These are phyloP conservation scores for Choanephora cucurbitarum DNA, from an alignment of 371 early-diverging fungal species.

Conservation along the genomic window DNA sequence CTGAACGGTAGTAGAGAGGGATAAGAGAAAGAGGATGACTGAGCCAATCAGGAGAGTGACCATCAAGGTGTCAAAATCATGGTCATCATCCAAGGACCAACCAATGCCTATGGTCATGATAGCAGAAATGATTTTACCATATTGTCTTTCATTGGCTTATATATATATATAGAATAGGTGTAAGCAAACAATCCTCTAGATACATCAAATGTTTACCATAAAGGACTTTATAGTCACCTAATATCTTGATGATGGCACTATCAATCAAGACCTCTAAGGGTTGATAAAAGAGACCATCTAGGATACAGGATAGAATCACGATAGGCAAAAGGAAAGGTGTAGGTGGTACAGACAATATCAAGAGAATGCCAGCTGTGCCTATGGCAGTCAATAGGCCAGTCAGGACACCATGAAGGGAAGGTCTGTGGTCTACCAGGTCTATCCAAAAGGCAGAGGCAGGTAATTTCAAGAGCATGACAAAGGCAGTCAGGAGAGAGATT, in stretches of 20 bases:
- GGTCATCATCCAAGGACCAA: slow-evolving; percentile 42
- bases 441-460: slow-evolving; percentile 35
- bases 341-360: slow-evolving; percentile 40
- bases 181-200: too few relatives aligned
- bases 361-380: slow-evolving; percentile 33
- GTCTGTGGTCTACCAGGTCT: slow-evolving; percentile 30
- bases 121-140: slow-evolving; percentile 36
- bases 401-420: slow-evolving; percentile 41
- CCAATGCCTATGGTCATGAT: slow-evolving; percentile 36
- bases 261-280: slow-evolving; percentile 31
- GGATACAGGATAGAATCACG: slow-evolving; percentile 29
- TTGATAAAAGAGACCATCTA: slow-evolving; percentile 39
- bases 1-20: slow-evolving; percentile 41
- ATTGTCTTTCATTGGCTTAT: slow-evolving; percentile 26
- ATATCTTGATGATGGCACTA: slow-evolving; percentile 36
- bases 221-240: slow-evolving; percentile 39
- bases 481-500: slow-evolving; percentile 25
- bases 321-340: slow-evolving; percentile 25
- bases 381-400: slow-evolving; percentile 41
- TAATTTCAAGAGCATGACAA: slow-evolving; percentile 19
- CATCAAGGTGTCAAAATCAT: slow-evolving; percentile 50
- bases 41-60: slow-evolving; percentile 38
- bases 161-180: too few relatives aligned
- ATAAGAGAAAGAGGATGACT: slow-evolving; percentile 35
- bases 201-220: slow-evolving; percentile 26